A percentile compares a stretch with the other conserved stretches of the same genome.
phyloP scores from a whole-genome alignment of 2,329 filamentous ascomycete genomes.

The Polychaeton citri region DNA sequence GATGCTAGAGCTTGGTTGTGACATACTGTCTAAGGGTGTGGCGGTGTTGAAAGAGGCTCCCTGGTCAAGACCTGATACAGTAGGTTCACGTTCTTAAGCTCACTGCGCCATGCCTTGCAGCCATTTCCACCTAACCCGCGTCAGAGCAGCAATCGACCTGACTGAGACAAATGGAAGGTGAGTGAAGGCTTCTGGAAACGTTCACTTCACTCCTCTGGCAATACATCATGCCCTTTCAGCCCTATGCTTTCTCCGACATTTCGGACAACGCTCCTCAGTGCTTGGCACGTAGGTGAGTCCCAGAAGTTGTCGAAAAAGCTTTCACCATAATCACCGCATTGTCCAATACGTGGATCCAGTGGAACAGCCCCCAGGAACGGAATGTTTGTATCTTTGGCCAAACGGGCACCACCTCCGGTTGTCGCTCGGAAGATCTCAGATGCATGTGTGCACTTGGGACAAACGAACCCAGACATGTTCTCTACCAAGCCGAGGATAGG shows the following conservation, averaged over 20 bases:
- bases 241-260: slow-evolving; percentile 37
- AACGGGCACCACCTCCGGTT: slow-evolving; percentile 68
- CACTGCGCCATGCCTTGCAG: too few species aligned
- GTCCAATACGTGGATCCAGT: slow-evolving; percentile 82
- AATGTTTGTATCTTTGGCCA: slow-evolving; percentile 78
- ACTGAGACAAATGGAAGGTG: too few species aligned
- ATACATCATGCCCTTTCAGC: slow-evolving; percentile 15
- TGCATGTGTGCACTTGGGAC: slow-evolving; percentile 72
- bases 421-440: slow-evolving; percentile 80
- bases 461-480: slow-evolving; percentile 97
- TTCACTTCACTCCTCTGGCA: slow-evolving; percentile 5
- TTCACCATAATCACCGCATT: slow-evolving; percentile 95
- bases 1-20: too few species aligned
- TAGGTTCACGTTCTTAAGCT: too few species aligned
- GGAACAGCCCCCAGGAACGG: slow-evolving; percentile 84
- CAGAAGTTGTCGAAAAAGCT: slow-evolving; percentile 92
- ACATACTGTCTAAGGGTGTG: too few species aligned
- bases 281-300: slow-evolving; percentile 78
- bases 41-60: too few species aligned
- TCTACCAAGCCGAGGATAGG: slow-evolving; percentile 79
- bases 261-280: slow-evolving; percentile 68
- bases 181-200: too few species aligned
- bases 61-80: too few species aligned
- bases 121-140: too few species aligned
- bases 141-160: too few species aligned